Evolutionary conservation across 495 filamentous ascomycete species (phyloP).

Genomic region (Corynascus novoguineensis): DNA sequence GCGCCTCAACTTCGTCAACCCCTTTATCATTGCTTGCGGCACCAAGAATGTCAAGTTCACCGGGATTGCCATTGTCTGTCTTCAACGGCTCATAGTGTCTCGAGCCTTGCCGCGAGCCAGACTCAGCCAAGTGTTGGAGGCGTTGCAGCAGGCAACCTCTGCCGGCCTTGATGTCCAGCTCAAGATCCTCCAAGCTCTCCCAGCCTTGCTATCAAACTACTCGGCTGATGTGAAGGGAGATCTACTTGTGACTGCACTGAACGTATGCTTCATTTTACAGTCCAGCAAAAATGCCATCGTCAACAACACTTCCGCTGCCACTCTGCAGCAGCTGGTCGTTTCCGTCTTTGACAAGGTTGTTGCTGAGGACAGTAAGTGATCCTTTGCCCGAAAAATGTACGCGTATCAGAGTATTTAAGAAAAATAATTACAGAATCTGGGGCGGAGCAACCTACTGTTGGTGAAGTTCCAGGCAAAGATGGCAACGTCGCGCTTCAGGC

Average conservation of each 20-base stretch:
- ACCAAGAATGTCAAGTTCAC: constrained; percentile 86
- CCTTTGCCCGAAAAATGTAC: not conserved
- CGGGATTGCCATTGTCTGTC: constrained; percentile 74
- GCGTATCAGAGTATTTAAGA: no score
- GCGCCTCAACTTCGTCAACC: constrained; percentile 76
- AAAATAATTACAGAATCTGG: constrained; percentile 34
- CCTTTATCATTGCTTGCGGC: constrained; percentile 86
- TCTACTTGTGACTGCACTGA: constrained; percentile 70
- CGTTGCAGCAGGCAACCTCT: constrained; percentile 71
- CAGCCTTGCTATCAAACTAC: constrained; percentile 89
- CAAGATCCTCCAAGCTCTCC: constrained; percentile 90
- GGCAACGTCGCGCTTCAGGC: constrained; percentile 59
- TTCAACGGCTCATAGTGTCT: constrained; percentile 81
- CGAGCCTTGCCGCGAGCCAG: constrained; percentile 65
- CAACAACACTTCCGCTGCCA: constrained; percentile 90
- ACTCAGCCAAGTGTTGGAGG: constrained; percentile 78
- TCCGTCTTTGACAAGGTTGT: constrained; percentile 89
- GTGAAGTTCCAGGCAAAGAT: constrained; percentile 59
- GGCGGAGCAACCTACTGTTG: constrained; percentile 46
- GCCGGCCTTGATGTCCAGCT: constrained; percentile 85
- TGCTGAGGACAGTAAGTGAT: constrained; percentile 63
- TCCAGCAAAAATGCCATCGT: constrained; percentile 85
- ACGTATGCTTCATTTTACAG: constrained; percentile 87
- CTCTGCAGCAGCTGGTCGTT: constrained; percentile 87
- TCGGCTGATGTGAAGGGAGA: constrained; percentile 73